Conservation (phyloP, 2,329 filamentous ascomycete genomes). For the Diaporthe longicolla region DNA sequence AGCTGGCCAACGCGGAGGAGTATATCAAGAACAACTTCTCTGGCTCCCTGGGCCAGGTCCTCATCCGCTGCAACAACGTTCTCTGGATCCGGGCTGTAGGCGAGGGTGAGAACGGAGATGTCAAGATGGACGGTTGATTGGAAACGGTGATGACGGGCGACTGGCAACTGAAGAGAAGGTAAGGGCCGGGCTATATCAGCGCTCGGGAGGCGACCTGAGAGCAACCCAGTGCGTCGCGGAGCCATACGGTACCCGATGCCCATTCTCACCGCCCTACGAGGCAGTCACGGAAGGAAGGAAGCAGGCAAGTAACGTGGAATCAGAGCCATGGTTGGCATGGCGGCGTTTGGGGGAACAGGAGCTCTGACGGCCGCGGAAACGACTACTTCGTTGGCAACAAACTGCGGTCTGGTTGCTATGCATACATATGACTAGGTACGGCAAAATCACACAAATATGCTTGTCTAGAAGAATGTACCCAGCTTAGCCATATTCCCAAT, state of each 20-base stretch:
- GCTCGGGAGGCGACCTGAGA: background rate
- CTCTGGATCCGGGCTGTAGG: constrained; percentile 82
- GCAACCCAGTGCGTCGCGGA: background rate
- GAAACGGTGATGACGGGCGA: constrained; percentile 6
- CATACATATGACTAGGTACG: constrained; percentile 36
- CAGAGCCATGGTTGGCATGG: constrained; percentile 1
- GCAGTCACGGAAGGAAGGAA: background rate
- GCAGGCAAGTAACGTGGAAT: background rate
- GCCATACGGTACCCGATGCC: background rate
- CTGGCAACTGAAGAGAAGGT: background rate
- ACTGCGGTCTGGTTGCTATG: constrained; percentile 6
- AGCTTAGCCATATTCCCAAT: constrained; percentile 38
- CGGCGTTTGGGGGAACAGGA: background rate
- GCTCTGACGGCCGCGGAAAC: constrained; percentile 3
- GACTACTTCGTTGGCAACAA: background rate
- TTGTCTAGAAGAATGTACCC: constrained; percentile 23
- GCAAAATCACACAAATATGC: constrained; percentile 33
- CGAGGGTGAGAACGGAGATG: constrained; percentile 65
- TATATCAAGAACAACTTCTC: constrained; percentile 90
- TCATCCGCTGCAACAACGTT: constrained; percentile 96
- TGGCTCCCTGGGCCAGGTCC: constrained; percentile 87
- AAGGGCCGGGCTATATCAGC: background rate
- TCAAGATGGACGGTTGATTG: constrained; percentile 70
- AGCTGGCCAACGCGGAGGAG: constrained; percentile 91
- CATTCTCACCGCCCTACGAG: constrained; percentile 1